A percentile compares a stretch with the other conserved stretches of the same genome.
Evolutionary conservation across 495 filamentous ascomycete genomes (phyloP).

Genomic region (Podospora pseudopauciseta): DNA sequence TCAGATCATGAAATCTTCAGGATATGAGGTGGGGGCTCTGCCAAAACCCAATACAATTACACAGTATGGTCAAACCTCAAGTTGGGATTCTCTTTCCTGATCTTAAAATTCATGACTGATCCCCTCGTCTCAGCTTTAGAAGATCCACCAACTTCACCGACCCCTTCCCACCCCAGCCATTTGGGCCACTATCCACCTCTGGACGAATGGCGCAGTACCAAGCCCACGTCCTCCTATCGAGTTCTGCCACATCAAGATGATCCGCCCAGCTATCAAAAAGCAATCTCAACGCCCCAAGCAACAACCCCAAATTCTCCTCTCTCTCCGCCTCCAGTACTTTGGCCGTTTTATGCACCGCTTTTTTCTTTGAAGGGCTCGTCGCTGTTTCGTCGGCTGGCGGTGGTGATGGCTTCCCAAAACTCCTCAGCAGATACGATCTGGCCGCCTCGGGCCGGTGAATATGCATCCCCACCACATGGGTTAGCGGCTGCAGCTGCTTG

Average conservation of each 20-base stretch:
- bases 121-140: conserved; percentile 50
- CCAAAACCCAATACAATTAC: neutral
- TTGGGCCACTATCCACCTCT: conserved; percentile 63
- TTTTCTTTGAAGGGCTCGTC: conserved; percentile 36
- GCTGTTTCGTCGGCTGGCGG: neutral
- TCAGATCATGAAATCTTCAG: no score
- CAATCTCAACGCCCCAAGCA: conserved; percentile 64
- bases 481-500: conserved; percentile 15
- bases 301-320: conserved; percentile 60
- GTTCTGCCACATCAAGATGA: conserved; percentile 53
- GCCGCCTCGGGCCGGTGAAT: conserved; percentile 66
- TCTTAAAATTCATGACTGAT: neutral
- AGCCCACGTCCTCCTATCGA: conserved; percentile 70
- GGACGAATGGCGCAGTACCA: conserved; percentile 78
- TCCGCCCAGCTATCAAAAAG: conserved; percentile 68
- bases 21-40: no score
- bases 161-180: conserved; percentile 80
- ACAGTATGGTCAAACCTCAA: neutral
- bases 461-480: conserved; percentile 48
- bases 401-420: conserved; percentile 47
- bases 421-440: conserved; percentile 56
- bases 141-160: conserved; percentile 62
- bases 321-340: conserved; percentile 51
- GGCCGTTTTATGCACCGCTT: conserved; percentile 36
- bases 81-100: neutral